Percentiles rank a stretch among this genome's conserved stretches.
Evolutionary conservation across 2,329 filamentous ascomycete species (phyloP).

Genomic region (Cercospora sp.): DNA sequence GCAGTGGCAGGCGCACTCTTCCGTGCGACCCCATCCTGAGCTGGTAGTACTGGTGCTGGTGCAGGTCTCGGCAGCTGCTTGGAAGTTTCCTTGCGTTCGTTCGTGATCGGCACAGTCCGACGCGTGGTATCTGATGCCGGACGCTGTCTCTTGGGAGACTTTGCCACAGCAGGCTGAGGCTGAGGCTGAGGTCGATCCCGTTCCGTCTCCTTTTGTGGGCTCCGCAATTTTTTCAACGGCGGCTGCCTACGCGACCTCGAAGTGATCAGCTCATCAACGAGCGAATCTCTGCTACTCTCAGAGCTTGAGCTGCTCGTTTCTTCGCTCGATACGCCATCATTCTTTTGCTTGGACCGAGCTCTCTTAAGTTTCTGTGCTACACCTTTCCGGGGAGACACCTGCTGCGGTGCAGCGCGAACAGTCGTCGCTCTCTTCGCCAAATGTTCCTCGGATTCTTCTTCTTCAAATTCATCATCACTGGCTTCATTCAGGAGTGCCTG

Average conservation of each 20-base stretch:
- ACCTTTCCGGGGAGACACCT: conserved; percentile 21
- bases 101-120: background rate
- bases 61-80: background rate
- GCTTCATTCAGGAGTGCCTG: conserved; percentile 19
- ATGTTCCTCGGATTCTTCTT: conserved; percentile 19
- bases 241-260: background rate
- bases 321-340: conserved; percentile 12
- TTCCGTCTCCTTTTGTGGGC: background rate
- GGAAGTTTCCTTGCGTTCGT: background rate
- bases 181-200: background rate
- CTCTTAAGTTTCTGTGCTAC: conserved; percentile 26
- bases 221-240: background rate
- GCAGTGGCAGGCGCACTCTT: conserved; percentile 19
- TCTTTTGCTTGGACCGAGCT: background rate
- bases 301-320: conserved; percentile 4
- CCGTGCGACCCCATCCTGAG: conserved; percentile 14
- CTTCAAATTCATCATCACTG: conserved; percentile 7
- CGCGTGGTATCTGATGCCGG: background rate
- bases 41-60: background rate
- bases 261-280: conserved; percentile 15
- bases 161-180: background rate
- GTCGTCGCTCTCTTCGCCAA: background rate
- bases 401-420: background rate
- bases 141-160: conserved; percentile 1
- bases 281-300: conserved; percentile 13